Evolutionary conservation across 129 eudicot species (phyloP).

Genomic region (Lactuca sativa): DNA sequence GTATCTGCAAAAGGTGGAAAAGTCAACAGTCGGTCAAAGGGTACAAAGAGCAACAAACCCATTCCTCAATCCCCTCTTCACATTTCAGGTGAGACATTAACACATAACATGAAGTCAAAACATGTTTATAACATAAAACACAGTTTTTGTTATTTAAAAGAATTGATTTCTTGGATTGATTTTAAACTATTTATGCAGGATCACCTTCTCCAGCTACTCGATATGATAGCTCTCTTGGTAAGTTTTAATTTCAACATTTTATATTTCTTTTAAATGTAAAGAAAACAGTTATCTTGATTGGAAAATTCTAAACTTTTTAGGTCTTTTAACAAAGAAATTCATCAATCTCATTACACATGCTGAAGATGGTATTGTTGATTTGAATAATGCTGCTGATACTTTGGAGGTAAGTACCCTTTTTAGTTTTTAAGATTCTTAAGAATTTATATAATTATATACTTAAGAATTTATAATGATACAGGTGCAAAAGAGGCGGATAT

Average conservation of each 20-base stretch:
- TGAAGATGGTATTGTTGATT: conserved; percentile 93
- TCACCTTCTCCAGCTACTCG: conserved; percentile 89
- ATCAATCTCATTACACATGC: conserved; percentile 83
- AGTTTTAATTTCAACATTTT: conserved; percentile 2
- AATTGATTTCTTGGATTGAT: not conserved
- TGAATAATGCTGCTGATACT: conserved; percentile 92
- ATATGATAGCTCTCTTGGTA: conserved; percentile 93
- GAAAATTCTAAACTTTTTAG: conserved; percentile 34
- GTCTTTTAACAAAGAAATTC: conserved; percentile 86
- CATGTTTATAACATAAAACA: not conserved
- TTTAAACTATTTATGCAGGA: conserved; percentile 49
- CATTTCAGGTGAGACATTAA: conserved; percentile 58
- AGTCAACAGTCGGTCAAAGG: conserved; percentile 53
- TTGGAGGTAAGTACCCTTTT: conserved; percentile 52
- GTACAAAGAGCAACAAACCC: conserved; percentile 53
- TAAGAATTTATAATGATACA: conserved; percentile 28
- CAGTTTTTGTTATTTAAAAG: not conserved
- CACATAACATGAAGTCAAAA: not conserved
- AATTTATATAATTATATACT: not conserved
- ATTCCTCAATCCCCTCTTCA: conserved; percentile 72
- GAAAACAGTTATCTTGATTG: no score
- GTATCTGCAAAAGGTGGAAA: conserved; percentile 74
- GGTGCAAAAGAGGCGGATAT: conserved; percentile 98
- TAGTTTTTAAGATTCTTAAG: not conserved
- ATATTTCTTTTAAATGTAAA: not conserved